These are phyloP conservation scores for Dacryopinax spathularia DNA, from an alignment of 768 basidiomycete genomes.

Conservation along the genomic window DNA sequence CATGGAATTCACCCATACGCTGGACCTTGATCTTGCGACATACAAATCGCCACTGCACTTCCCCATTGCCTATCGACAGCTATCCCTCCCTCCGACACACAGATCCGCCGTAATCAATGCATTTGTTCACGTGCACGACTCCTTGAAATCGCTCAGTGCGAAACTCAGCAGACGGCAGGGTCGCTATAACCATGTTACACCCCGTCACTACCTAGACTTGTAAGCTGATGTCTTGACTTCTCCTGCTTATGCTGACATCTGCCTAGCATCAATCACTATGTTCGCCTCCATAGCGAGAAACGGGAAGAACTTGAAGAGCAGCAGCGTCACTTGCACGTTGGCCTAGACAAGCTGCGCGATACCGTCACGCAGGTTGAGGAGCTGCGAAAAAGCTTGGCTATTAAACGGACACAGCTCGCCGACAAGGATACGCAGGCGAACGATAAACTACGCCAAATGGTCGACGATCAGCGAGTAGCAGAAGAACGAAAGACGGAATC, in stretches of 20 bases:
- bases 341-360: conserved; percentile 87
- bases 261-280: conserved; percentile 88
- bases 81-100: conserved; percentile 76
- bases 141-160: conserved; percentile 77
- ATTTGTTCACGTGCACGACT: conserved; percentile 79
- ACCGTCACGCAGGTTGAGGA: conserved; percentile 97
- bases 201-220: conserved; percentile 97
- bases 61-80: conserved; percentile 75
- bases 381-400: conserved; percentile 83
- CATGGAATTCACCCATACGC: conserved; percentile 84
- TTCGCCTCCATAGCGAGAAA: conserved; percentile 87
- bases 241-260: not conserved
- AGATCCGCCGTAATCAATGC: conserved; percentile 86
- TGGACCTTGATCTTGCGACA: conserved; percentile 78
- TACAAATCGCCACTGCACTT: conserved; percentile 71
- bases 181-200: conserved; percentile 93
- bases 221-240: conserved; percentile 33
- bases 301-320: conserved; percentile 96
- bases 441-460: conserved; percentile 94
- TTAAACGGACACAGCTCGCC: conserved; percentile 82
- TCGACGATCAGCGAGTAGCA: conserved; percentile 94
- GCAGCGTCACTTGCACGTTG: conserved; percentile 94
- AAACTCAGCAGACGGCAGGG: conserved; percentile 83
- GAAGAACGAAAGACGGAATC: conserved; percentile 97
- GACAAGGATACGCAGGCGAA: conserved; percentile 93